Base-by-base conservation (phyloP, 257 asterid genomes). In the Parsonsia alboflavescens region DNA sequence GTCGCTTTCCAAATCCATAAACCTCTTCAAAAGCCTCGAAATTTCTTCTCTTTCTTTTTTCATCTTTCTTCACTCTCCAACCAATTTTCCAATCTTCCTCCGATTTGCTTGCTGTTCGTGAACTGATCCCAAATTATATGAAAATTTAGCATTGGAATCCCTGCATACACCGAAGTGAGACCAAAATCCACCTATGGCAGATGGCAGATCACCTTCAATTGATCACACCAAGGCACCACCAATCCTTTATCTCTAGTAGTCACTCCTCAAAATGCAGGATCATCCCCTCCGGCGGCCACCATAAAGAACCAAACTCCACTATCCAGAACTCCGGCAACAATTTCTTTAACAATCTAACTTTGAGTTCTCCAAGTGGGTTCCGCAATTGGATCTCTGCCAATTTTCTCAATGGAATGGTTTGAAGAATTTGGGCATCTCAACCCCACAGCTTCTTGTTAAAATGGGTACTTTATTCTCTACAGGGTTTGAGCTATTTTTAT, bases 361-460 rank as follows among this genome's bases (percentile, higher is more conserved):
- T 80, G 84, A 73, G 33, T 82, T 85, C 45, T 71, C 78, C 77
- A 84, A 81, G 52, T 82, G 82, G 80, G 66, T 79, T 30, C 85
- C 85, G 73, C 89, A 78, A 58, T 73, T 83, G 93, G 91, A 95
- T 58, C 77, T 81, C 21, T n/a, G 80, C 80, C 78, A 82, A 12
- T 88, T 85, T 71, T 52, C 88, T 57, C 91, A 87, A 71, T 94
- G 97, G 97, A 87, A 75, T 78, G 96, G 96, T n/a, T 85, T 92
- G 62, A 94, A 76, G 91, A 82, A 70, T 17, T 39, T 80, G 30
- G 85, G 87, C 71, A 57, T 82, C 82, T 83, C 91, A 54, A 81
- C 79, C 80, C 81, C 90, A 16, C 86, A 8, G 33, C 78, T 5
- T 50, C 39, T 85, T 11, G 63, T 83, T 22, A 88, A 82, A 82